These are phyloP conservation scores for Penicillium roqueforti DNA, from an alignment of 495 filamentous ascomycete species.

Conservation along the genomic window DNA sequence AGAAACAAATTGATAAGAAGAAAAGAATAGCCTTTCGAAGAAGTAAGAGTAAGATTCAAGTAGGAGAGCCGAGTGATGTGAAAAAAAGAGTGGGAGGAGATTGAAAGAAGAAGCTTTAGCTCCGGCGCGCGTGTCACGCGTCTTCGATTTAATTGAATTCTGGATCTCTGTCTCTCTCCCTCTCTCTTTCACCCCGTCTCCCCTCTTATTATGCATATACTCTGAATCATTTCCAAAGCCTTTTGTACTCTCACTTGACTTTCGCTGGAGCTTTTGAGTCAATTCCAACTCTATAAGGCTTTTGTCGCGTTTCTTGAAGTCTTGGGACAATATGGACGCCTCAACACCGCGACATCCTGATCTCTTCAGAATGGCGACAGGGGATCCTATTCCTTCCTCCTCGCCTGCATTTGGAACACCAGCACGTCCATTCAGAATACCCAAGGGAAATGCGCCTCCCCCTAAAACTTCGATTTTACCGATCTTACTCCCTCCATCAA, in stretches of 20 bases:
- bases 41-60: neutral
- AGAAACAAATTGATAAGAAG: neutral
- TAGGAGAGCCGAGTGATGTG: neutral
- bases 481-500: slow-evolving; percentile 80
- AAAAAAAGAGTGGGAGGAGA: slow-evolving; percentile 2
- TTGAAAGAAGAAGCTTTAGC: neutral
- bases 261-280: neutral
- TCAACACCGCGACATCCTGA: slow-evolving; percentile 27
- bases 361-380: slow-evolving; percentile 28
- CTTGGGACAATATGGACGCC: slow-evolving; percentile 20
- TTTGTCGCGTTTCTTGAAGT: neutral
- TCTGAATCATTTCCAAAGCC: neutral
- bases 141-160: slow-evolving; percentile 12
- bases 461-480: slow-evolving; percentile 75
- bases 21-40: neutral
- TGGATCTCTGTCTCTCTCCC: slow-evolving; percentile 1
- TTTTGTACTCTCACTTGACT: neutral
- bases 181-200: neutral
- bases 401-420: slow-evolving; percentile 88
- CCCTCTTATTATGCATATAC: neutral
- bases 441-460: slow-evolving; percentile 40
- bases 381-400: slow-evolving; percentile 72
- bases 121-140: slow-evolving; percentile 20
- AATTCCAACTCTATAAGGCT: neutral
- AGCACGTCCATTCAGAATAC: slow-evolving; percentile 58